These are phyloP conservation scores for Fusarium sp. DNA, from an alignment of 2,329 filamentous ascomycete species.

Conservation along the genomic window DNA sequence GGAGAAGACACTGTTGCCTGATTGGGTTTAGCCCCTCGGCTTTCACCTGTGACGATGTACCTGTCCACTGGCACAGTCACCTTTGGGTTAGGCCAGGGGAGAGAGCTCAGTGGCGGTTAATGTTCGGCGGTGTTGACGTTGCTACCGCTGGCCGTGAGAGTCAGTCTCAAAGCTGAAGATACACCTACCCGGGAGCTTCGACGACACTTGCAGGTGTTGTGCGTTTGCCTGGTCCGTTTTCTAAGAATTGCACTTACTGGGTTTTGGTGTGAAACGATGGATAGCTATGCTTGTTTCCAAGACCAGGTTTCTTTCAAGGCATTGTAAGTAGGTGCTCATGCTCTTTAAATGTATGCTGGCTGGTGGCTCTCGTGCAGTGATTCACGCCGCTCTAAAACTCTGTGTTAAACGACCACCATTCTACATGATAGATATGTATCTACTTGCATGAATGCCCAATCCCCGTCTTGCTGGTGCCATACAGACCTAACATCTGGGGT, in stretches of 20 bases:
- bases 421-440: neutral
- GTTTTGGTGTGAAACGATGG: neutral
- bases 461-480: neutral
- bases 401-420: neutral
- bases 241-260: neutral
- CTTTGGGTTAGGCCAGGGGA: conserved; percentile 34
- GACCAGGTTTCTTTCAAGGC: neutral
- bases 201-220: neutral
- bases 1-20: conserved; percentile 29
- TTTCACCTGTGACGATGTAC: conserved; percentile 26
- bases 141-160: neutral
- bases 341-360: neutral
- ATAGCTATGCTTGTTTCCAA: neutral
- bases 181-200: neutral
- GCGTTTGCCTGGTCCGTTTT: neutral
- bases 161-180: neutral
- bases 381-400: neutral
- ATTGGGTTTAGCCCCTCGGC: conserved; percentile 39
- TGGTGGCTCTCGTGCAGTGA: neutral
- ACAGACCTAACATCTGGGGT: neutral
- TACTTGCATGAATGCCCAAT: neutral
- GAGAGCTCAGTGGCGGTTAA: conserved; percentile 34
- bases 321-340: neutral
- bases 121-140: conserved; percentile 26
- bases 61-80: conserved; percentile 21